These are phyloP conservation scores for Coemansia sp. DNA, from an alignment of 192 early-diverging fungal species.

Conservation along the genomic window DNA sequence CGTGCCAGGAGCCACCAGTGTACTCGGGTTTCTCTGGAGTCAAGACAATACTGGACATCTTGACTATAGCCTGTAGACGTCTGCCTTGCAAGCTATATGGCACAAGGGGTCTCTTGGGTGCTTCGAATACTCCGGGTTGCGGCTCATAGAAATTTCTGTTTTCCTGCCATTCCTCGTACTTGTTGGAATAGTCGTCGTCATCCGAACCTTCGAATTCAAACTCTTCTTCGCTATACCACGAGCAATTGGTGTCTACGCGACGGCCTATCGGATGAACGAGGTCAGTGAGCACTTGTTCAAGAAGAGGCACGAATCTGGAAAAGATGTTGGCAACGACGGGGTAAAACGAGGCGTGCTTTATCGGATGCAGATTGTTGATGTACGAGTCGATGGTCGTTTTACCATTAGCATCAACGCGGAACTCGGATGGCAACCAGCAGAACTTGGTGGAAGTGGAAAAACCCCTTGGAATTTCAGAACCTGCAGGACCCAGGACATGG, in stretches of 20 bases:
- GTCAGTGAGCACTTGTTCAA: slow-evolving; percentile 45
- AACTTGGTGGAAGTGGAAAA: background rate
- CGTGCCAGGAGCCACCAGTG: slow-evolving; percentile 12
- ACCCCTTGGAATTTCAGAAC: background rate
- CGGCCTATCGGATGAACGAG: background rate
- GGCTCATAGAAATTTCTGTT: background rate
- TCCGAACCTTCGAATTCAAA: background rate
- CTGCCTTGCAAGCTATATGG: slow-evolving; percentile 4
- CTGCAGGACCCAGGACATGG: too few relatives aligned
- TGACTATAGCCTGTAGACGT: slow-evolving; percentile 19
- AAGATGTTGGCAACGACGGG: slow-evolving; percentile 43
- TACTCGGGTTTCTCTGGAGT: slow-evolving; percentile 8
- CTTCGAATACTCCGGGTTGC: background rate
- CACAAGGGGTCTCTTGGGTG: background rate
- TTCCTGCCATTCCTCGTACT: slow-evolving; percentile 6
- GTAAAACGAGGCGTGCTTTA: slow-evolving; percentile 47
- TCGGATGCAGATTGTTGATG: slow-evolving; percentile 68
- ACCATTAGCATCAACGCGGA: slow-evolving; percentile 44
- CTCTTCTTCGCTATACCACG: background rate
- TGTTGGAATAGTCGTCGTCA: background rate
- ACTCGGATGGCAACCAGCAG: slow-evolving; percentile 60
- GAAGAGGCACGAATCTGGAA: slow-evolving; percentile 53
- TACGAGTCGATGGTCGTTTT: slow-evolving; percentile 46
- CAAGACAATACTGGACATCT: slow-evolving; percentile 15
- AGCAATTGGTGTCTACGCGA: background rate